Conservation (phyloP, 768 basidiomycete species). For the Clathrus columnatus region DNA sequence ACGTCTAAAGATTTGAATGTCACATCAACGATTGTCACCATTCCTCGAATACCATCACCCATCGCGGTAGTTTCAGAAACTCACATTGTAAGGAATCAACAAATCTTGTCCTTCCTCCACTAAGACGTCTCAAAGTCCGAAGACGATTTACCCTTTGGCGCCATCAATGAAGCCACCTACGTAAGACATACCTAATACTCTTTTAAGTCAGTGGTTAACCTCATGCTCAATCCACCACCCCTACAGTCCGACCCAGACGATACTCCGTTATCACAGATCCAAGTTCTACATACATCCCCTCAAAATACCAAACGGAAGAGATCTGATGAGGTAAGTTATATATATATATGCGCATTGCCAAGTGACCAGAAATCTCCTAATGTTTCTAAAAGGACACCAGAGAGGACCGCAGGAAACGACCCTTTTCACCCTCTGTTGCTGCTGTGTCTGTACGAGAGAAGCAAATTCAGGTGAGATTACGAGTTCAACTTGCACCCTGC, state of each 20-base stretch:
- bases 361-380: too few species aligned
- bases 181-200: not conserved
- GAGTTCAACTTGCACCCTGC: conserved; percentile 40
- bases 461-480: too few species aligned
- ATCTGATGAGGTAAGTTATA: too few species aligned
- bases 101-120: not conserved
- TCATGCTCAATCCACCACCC: not conserved
- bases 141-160: not conserved
- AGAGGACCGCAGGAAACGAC: too few species aligned
- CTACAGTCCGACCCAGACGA: conserved; percentile 5
- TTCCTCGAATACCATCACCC: too few species aligned
- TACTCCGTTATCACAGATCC: not conserved
- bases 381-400: too few species aligned
- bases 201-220: not conserved
- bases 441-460: too few species aligned
- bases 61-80: too few species aligned
- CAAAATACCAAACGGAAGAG: conserved; percentile 37
- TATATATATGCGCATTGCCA: too few species aligned
- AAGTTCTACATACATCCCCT: conserved; percentile 14
- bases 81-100: not conserved
- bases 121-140: not conserved
- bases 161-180: not conserved
- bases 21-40: too few species aligned
- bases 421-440: too few species aligned
- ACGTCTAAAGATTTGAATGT: too few species aligned